Conservation (phyloP, 139 green algal genomes). For the Eudorina sp. region DNA sequence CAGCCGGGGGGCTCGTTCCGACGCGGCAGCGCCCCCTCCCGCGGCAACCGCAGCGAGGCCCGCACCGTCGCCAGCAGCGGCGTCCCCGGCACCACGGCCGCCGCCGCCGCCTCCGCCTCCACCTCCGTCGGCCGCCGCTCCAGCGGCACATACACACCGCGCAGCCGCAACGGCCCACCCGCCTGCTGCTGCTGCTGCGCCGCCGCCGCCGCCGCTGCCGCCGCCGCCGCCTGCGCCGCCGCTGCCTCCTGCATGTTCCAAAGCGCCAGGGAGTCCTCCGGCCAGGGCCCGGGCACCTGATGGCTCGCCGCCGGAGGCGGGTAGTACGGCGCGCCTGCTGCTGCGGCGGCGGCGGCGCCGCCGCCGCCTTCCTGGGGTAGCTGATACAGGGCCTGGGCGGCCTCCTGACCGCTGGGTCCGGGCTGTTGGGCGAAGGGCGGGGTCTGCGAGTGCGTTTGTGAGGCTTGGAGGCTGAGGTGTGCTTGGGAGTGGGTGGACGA, state of each 20-base stretch:
- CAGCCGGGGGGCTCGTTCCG: slow-evolving; percentile 5
- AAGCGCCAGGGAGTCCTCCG: neutral
- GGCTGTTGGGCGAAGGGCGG: neutral
- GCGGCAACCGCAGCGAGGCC: neutral
- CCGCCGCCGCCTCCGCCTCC: neutral
- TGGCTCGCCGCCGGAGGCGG: too few species aligned
- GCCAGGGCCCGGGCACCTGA: too few species aligned
- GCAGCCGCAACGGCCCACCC: neutral
- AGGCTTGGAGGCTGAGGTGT: too few species aligned
- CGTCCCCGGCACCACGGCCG: neutral
- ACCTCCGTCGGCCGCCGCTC: neutral
- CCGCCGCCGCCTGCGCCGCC: neutral
- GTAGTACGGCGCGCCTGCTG: too few species aligned
- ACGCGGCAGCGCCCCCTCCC: slow-evolving; percentile 11
- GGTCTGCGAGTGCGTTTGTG: neutral
- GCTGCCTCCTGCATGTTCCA: neutral
- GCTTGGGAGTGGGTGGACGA: too few species aligned
- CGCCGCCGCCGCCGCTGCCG: neutral
- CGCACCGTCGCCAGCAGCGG: neutral
- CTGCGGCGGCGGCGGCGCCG: too few species aligned
- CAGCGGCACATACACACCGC: slow-evolving; percentile 21
- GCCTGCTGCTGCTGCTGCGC: too few species aligned
- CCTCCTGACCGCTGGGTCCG: too few species aligned
- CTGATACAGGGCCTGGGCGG: too few species aligned
- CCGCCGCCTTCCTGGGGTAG: too few species aligned